phyloP scores from a whole-genome alignment of 352 stramenopile genomes.

The Phytophthora cryptogea region DNA sequence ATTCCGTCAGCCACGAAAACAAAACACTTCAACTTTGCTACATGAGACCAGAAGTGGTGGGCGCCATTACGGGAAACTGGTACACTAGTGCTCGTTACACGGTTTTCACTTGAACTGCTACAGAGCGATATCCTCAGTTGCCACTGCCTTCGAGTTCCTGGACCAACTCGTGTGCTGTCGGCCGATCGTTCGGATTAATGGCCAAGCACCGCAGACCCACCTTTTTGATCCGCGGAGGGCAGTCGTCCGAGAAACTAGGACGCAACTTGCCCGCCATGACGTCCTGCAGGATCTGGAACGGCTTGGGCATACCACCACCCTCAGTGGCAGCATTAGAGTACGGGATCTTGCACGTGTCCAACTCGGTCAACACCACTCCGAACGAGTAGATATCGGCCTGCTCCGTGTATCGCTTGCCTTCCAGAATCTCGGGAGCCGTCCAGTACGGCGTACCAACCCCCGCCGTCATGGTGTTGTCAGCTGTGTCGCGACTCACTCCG shows the following conservation, averaged over 20 bases:
- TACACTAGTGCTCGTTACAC: slow-evolving; percentile 2
- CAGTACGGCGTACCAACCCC: slow-evolving; percentile 85
- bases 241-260: slow-evolving; percentile 49
- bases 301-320: slow-evolving; percentile 19
- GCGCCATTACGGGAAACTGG: slow-evolving; percentile 2
- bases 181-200: slow-evolving; percentile 7
- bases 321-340: slow-evolving; percentile 32
- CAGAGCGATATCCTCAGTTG: neutral
- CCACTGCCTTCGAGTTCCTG: slow-evolving; percentile 15
- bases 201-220: slow-evolving; percentile 22
- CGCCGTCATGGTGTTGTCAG: slow-evolving; percentile 44
- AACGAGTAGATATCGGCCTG: slow-evolving; percentile 77
- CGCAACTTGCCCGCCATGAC: slow-evolving; percentile 46
- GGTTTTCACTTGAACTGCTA: neutral
- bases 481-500: slow-evolving; percentile 50
- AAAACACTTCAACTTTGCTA: slow-evolving; percentile 26
- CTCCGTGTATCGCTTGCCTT: slow-evolving; percentile 57
- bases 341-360: slow-evolving; percentile 42
- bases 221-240: slow-evolving; percentile 37
- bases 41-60: slow-evolving; percentile 12
- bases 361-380: slow-evolving; percentile 57
- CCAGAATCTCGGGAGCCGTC: slow-evolving; percentile 76
- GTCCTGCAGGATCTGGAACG: slow-evolving; percentile 50
- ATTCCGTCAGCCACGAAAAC: slow-evolving; percentile 28
- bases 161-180: slow-evolving; percentile 22